Percentiles rank a stretch among this genome's conserved stretches.
These are phyloP conservation scores for Paraconiothyrium sp. DNA, from an alignment of 2,329 filamentous ascomycete genomes.

Conservation along the genomic window DNA sequence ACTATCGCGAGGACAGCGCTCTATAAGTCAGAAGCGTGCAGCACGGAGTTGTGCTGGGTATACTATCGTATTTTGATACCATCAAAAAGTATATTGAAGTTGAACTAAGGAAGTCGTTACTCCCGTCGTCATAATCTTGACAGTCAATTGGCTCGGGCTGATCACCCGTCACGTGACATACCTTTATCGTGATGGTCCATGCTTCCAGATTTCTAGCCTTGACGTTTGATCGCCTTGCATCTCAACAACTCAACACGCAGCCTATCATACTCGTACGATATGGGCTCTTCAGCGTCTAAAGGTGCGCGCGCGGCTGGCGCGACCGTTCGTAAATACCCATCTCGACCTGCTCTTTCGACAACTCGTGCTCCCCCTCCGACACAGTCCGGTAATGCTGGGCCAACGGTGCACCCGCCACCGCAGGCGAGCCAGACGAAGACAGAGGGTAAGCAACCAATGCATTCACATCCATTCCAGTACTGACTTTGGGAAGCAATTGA, in stretches of 20 bases:
- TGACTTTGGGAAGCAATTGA: slow-evolving; percentile 59
- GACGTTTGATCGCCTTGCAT: slow-evolving; percentile 30
- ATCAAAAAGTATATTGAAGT: slow-evolving; percentile 11
- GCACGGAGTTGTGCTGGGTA: not conserved
- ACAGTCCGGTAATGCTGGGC: slow-evolving; percentile 46
- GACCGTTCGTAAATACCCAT: slow-evolving; percentile 65
- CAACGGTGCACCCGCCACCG: slow-evolving; percentile 52
- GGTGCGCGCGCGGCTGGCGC: slow-evolving; percentile 60
- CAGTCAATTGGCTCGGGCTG: not conserved
- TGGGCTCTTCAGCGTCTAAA: slow-evolving; percentile 70
- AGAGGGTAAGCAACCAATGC: slow-evolving; percentile 44
- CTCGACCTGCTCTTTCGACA: slow-evolving; percentile 52
- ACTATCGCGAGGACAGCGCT: slow-evolving; percentile 65
- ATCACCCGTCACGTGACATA: slow-evolving; percentile 5
- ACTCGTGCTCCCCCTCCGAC: slow-evolving; percentile 40
- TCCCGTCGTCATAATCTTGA: not conserved
- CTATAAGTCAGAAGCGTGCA: slow-evolving; percentile 16
- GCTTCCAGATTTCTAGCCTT: slow-evolving; percentile 29
- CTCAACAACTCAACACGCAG: slow-evolving; percentile 34
- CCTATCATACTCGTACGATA: slow-evolving; percentile 37
- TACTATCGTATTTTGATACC: not conserved
- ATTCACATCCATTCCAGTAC: slow-evolving; percentile 2
- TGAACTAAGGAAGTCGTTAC: not conserved
- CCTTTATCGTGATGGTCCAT: slow-evolving; percentile 16
- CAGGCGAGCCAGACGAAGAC: slow-evolving; percentile 51